Conservation (phyloP, 78 protist genomes). For the Dictyostelium firmibasis region DNA sequence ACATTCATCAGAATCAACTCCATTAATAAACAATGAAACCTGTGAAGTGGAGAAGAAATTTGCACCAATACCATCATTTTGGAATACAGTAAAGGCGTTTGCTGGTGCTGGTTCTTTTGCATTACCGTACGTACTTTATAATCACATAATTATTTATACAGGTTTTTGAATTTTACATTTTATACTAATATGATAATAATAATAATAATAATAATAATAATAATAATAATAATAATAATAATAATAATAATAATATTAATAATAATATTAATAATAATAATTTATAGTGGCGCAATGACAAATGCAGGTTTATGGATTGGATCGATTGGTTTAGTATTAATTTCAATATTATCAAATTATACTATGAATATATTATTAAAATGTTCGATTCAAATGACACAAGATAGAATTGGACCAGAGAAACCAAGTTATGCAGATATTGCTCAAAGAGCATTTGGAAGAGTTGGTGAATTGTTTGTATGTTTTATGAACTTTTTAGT, state of each 20-base stretch:
- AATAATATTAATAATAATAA: not conserved
- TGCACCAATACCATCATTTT: conserved; percentile 27
- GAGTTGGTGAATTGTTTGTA: conserved; percentile 33
- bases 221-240: not conserved
- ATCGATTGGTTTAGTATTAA: conserved; percentile 48
- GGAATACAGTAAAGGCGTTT: conserved; percentile 64
- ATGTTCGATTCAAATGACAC: conserved; percentile 38
- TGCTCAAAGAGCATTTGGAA: conserved; percentile 34
- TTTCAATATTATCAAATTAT: conserved; percentile 55
- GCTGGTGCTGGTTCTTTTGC: conserved; percentile 79
- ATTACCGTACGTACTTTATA: conserved; percentile 37
- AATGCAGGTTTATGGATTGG: conserved; percentile 69
- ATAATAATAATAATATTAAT: not conserved
- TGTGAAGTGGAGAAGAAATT: not conserved
- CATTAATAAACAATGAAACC: not conserved
- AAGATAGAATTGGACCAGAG: conserved; percentile 1
- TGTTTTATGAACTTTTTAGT: conserved; percentile 68
- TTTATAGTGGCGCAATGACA: conserved; percentile 41
- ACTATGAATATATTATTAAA: conserved; percentile 45
- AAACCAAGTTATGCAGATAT: conserved; percentile 51
- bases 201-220: not conserved
- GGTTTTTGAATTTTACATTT: not conserved
- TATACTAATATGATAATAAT: not conserved
- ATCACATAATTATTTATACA: not conserved
- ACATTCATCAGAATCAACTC: not conserved